A percentile compares a stretch with the other conserved stretches of the same genome.
Evolutionary conservation across 345 rosid genomes (phyloP).

Genomic region (Moricandia arvensis): DNA sequence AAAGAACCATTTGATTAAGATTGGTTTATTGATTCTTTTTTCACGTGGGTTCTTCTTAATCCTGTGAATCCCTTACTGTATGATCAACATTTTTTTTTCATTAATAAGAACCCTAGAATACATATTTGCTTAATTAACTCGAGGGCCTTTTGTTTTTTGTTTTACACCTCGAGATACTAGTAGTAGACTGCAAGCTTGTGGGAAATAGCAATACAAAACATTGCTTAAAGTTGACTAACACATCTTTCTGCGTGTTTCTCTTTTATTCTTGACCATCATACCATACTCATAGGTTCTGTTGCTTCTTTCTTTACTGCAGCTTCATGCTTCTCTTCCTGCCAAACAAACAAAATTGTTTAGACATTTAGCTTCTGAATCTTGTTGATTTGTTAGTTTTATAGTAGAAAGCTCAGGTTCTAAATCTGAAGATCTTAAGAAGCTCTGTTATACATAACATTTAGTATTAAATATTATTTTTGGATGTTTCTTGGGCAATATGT

Average conservation of each 20-base stretch:
- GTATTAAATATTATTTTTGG: not conserved
- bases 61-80: not conserved
- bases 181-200: not conserved
- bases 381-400: no score
- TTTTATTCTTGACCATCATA: constrained; percentile 23
- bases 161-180: not conserved
- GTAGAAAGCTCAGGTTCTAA: no score
- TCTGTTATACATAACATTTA: not conserved
- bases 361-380: not conserved
- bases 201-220: constrained; percentile 11
- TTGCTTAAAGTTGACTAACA: not conserved
- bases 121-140: constrained; percentile 14
- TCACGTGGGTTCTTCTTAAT: not conserved
- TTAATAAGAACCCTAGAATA: constrained; percentile 22
- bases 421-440: not conserved
- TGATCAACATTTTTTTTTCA: constrained; percentile 17
- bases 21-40: constrained; percentile 15
- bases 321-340: constrained; percentile 59
- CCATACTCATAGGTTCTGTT: constrained; percentile 1
- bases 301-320: constrained; percentile 33
- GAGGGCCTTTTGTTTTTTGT: not conserved
- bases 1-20: not conserved
- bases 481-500: constrained; percentile 14
- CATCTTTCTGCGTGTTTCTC: constrained; percentile 11
- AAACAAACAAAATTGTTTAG: not conserved